These are phyloP conservation scores for Tilletia indica DNA, from an alignment of 1,284 basidiomycete species.

Conservation along the genomic window DNA sequence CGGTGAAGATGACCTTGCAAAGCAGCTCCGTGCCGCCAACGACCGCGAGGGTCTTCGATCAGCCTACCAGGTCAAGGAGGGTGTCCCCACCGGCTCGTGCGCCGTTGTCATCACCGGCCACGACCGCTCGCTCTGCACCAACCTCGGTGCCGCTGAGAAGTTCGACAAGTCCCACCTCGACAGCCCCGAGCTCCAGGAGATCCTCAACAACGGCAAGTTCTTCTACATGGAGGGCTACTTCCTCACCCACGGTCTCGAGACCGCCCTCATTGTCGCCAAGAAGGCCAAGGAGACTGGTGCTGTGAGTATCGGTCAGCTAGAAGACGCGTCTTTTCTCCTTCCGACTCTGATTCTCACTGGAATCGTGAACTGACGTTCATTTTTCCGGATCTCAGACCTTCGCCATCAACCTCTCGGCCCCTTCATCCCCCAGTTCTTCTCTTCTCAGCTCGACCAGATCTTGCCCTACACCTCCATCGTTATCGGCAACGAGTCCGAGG, in stretches of 20 bases:
- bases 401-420: slow-evolving; percentile 88
- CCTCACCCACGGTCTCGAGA: slow-evolving; percentile 84
- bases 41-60: slow-evolving; percentile 84
- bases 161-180: slow-evolving; percentile 78
- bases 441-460: slow-evolving; percentile 57
- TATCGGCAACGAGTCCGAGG: slow-evolving; percentile 86
- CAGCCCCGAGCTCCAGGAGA: slow-evolving; percentile 72
- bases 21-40: slow-evolving; percentile 89
- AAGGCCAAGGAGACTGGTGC: slow-evolving; percentile 76
- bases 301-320: slow-evolving; percentile 58
- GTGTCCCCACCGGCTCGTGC: slow-evolving; percentile 90
- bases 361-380: too few species aligned
- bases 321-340: too few species aligned
- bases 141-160: slow-evolving; percentile 82
- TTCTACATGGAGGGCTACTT: slow-evolving; percentile 98
- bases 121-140: slow-evolving; percentile 89
- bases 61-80: slow-evolving; percentile 83
- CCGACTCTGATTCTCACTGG: too few species aligned
- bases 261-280: slow-evolving; percentile 74
- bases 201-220: slow-evolving; percentile 76
- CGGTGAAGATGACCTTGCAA: slow-evolving; percentile 84
- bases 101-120: slow-evolving; percentile 93
- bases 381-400: slow-evolving; percentile 28
- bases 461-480: slow-evolving; percentile 51
- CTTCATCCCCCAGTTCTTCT: slow-evolving; percentile 95